A percentile compares a stretch with the other conserved stretches of the same genome.
These are phyloP conservation scores for Teunomyces stri DNA, from an alignment of 805 yeast species.

Conservation along the genomic window DNA sequence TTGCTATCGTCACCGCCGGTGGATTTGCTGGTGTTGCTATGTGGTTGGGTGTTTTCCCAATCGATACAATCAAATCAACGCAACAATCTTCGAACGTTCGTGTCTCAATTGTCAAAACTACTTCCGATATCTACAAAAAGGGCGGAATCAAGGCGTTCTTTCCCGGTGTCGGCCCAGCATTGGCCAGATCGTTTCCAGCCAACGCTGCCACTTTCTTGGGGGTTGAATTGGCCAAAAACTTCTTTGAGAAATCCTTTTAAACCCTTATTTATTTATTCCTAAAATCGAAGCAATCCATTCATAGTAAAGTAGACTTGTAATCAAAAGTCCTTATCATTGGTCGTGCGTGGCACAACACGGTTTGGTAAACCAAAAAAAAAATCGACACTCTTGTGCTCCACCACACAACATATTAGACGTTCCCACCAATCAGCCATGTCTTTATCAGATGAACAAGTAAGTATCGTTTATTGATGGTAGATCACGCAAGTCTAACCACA, in stretches of 20 bases:
- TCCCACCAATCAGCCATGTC: constrained; percentile 16
- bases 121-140: constrained; percentile 63
- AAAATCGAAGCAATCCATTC: too few species aligned
- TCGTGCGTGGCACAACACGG: constrained; percentile 8
- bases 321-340: background rate
- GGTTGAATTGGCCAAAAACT: constrained; percentile 72
- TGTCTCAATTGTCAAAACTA: constrained; percentile 60
- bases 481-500: constrained; percentile 20
- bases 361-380: constrained; percentile 8
- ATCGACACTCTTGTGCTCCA: constrained; percentile 5
- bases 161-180: constrained; percentile 97
- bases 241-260: constrained; percentile 29
- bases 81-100: constrained; percentile 63
- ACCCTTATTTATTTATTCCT: background rate
- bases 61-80: constrained; percentile 88
- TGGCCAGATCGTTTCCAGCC: constrained; percentile 94
- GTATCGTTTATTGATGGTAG: constrained; percentile 7
- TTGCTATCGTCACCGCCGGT: constrained; percentile 84
- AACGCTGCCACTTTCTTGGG: constrained; percentile 99
- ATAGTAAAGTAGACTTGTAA: too few species aligned
- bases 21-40: constrained; percentile 94
- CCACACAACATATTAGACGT: constrained; percentile 6
- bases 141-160: constrained; percentile 90
- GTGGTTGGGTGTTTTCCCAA: constrained; percentile 96
- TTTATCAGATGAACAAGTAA: constrained; percentile 31